phyloP scores from a whole-genome alignment of 2,329 filamentous ascomycete species.

The Cyclaneusma minus region DNA sequence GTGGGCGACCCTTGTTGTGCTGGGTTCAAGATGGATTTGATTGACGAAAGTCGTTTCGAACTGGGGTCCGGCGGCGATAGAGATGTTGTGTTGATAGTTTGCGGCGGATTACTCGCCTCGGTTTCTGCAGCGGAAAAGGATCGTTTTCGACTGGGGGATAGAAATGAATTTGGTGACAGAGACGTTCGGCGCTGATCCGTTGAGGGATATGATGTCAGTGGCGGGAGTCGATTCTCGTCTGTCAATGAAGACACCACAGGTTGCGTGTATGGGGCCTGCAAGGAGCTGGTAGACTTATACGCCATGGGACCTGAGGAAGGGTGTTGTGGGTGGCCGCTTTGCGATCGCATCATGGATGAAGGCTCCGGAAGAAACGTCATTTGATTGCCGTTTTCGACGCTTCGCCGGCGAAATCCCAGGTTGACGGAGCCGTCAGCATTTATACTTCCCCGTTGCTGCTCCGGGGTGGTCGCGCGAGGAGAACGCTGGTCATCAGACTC shows the following conservation, averaged over 20 bases:
- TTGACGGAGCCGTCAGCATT: slow-evolving; percentile 52
- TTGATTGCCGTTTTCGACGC: slow-evolving; percentile 9
- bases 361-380: slow-evolving; percentile 18
- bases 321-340: slow-evolving; percentile 19
- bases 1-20: slow-evolving; percentile 14
- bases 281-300: slow-evolving; percentile 28
- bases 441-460: slow-evolving; percentile 32
- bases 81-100: slow-evolving; percentile 4
- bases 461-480: slow-evolving; percentile 6
- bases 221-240: slow-evolving; percentile 43
- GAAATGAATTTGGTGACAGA: slow-evolving; percentile 42
- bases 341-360: slow-evolving; percentile 7
- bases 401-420: slow-evolving; percentile 36
- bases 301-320: slow-evolving; percentile 29
- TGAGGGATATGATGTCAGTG: slow-evolving; percentile 20
- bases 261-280: slow-evolving; percentile 22
- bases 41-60: slow-evolving; percentile 53
- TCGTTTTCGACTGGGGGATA: slow-evolving; percentile 46
- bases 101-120: slow-evolving; percentile 19
- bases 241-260: slow-evolving; percentile 30
- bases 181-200: slow-evolving; percentile 37
- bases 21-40: slow-evolving; percentile 61
- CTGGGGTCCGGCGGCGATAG: slow-evolving; percentile 23
- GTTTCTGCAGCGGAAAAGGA: slow-evolving; percentile 48
- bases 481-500: slow-evolving; percentile 17